These are phyloP conservation scores for Cercophora samala DNA, from an alignment of 495 filamentous ascomycete species.

Conservation along the genomic window DNA sequence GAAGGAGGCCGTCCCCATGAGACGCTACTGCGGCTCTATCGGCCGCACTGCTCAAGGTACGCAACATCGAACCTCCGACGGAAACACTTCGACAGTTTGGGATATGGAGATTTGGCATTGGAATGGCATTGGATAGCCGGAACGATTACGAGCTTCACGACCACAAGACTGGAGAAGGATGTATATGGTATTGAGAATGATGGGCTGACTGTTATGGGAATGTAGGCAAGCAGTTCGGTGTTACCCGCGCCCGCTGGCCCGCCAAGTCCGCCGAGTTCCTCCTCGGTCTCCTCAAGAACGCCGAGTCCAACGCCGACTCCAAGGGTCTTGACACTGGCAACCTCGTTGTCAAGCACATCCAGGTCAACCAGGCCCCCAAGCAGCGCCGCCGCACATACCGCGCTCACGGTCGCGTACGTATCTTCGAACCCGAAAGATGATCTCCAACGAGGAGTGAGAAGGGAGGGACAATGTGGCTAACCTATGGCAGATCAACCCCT, in stretches of 20 bases:
- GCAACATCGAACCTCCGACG: slow-evolving; percentile 36
- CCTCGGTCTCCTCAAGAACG: slow-evolving; percentile 95
- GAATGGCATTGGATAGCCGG: background rate
- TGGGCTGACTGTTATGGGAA: slow-evolving; percentile 35
- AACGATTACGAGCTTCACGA: background rate
- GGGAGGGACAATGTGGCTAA: slow-evolving; percentile 27
- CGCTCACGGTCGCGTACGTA: slow-evolving; percentile 97
- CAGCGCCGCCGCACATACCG: slow-evolving; percentile 97
- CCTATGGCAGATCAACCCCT: slow-evolving; percentile 82
- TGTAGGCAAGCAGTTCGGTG: slow-evolving; percentile 96
- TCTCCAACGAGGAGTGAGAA: slow-evolving; percentile 3
- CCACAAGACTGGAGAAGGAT: background rate
- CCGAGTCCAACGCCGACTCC: slow-evolving; percentile 97
- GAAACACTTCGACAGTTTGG: background rate
- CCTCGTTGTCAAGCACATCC: slow-evolving; percentile 98
- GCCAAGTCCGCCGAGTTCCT: slow-evolving; percentile 98
- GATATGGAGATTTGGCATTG: slow-evolving; percentile 10
- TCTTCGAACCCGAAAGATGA: slow-evolving; percentile 3
- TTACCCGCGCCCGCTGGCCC: slow-evolving; percentile 95
- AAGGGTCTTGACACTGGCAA: slow-evolving; percentile 98
- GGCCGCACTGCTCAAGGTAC: slow-evolving; percentile 95
- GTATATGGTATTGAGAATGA: background rate
- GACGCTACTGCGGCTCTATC: slow-evolving; percentile 89
- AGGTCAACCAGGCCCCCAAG: slow-evolving; percentile 99
- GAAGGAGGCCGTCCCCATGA: slow-evolving; percentile 94